A percentile compares a stretch with the other conserved stretches of the same genome.
Conservation (phyloP, 805 yeast species). For the Suhomyces sp. region DNA sequence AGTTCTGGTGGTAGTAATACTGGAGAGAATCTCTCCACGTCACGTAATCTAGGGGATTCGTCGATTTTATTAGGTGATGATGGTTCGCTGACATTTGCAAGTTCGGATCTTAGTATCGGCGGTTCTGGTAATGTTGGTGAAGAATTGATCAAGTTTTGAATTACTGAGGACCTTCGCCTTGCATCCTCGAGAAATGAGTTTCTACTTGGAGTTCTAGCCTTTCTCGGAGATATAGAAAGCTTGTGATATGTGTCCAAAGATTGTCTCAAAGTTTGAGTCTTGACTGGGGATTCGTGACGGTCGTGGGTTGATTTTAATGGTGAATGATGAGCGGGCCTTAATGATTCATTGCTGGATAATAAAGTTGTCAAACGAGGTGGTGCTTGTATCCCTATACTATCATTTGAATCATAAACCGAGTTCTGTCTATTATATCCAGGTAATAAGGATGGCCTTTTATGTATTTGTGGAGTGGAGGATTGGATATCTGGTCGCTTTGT, state of each 20-base stretch:
- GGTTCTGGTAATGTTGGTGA: constrained; percentile 47
- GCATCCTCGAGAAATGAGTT: constrained; percentile 7
- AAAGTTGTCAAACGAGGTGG: constrained; percentile 17
- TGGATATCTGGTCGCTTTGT: constrained; percentile 15
- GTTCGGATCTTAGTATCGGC: constrained; percentile 39
- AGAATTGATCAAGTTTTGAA: constrained; percentile 36
- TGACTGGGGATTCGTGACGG: too few relatives aligned
- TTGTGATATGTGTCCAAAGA: constrained; percentile 31
- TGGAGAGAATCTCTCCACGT: constrained; percentile 20
- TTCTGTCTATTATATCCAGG: constrained; percentile 5
- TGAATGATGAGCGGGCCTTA: not conserved
- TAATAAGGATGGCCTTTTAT: constrained; percentile 14
- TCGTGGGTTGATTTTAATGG: constrained; percentile 1
- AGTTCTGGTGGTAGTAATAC: constrained; percentile 18
- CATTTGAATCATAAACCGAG: constrained; percentile 20
- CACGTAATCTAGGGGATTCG: constrained; percentile 2
- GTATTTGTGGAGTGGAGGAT: constrained; percentile 29
- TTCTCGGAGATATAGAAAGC: constrained; percentile 33
- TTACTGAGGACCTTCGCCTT: constrained; percentile 31
- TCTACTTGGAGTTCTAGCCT: constrained; percentile 20
- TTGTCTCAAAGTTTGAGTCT: constrained; percentile 30
- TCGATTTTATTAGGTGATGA: constrained; percentile 8
- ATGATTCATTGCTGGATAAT: constrained; percentile 4
- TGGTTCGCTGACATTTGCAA: constrained; percentile 17
- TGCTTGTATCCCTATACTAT: constrained; percentile 22